Conservation (phyloP, 2,329 filamentous ascomycete genomes). For the Drechslerella coelobrocha region DNA sequence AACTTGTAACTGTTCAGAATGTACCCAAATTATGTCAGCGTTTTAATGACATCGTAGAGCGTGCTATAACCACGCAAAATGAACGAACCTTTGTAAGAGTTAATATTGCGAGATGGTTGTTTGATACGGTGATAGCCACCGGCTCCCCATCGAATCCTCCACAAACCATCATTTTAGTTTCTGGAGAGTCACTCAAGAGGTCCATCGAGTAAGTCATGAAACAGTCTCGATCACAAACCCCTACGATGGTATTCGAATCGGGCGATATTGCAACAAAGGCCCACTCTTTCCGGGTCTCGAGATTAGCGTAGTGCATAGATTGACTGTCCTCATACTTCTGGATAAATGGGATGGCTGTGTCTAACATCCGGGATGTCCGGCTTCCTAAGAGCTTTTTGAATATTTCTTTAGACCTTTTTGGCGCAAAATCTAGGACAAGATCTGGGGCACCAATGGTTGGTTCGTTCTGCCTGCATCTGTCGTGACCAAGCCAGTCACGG, state of each 20-base stretch:
- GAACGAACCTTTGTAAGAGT: constrained; percentile 43
- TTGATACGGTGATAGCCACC: constrained; percentile 32
- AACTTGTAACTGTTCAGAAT: constrained; percentile 30
- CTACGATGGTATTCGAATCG: constrained; percentile 34
- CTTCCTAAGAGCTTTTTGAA: constrained; percentile 29
- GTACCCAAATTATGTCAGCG: background rate
- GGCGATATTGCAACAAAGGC: constrained; percentile 45
- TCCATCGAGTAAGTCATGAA: constrained; percentile 40
- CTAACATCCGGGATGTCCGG: constrained; percentile 12
- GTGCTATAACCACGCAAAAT: background rate
- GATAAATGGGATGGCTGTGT: constrained; percentile 18
- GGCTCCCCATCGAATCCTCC: constrained; percentile 44
- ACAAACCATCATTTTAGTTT: constrained; percentile 15
- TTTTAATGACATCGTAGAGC: background rate
- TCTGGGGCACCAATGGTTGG: background rate
- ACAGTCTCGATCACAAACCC: constrained; percentile 38
- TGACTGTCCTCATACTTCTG: constrained; percentile 20
- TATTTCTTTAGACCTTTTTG: constrained; percentile 40
- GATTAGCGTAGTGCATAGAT: constrained; percentile 18
- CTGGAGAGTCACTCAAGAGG: background rate
- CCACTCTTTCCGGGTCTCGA: constrained; percentile 41
- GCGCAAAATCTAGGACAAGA: background rate
- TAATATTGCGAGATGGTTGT: constrained; percentile 41
- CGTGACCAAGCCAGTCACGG: constrained; percentile 4
- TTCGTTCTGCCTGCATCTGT: constrained; percentile 10